Evolutionary conservation across 768 basidiomycete species (phyloP).

Genomic region (Pleurotus sapidus): DNA sequence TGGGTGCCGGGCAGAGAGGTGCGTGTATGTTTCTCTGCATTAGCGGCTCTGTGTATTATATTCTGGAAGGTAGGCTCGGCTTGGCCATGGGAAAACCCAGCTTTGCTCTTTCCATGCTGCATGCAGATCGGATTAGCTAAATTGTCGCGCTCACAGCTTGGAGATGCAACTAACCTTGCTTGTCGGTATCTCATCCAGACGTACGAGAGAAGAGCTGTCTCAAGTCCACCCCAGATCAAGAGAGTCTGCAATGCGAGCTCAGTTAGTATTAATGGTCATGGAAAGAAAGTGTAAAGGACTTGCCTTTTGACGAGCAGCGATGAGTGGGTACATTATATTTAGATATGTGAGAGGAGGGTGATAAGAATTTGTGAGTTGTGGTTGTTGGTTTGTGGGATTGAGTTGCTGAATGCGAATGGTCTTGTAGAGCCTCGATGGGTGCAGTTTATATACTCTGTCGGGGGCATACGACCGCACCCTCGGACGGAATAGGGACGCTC

Average conservation of each 20-base stretch:
- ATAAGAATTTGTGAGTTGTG: conserved; percentile 4
- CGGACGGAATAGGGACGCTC: neutral
- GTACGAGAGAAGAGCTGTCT: conserved; percentile 26
- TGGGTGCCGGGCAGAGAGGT: neutral
- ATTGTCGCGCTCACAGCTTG: neutral
- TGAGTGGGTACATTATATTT: conserved; percentile 5
- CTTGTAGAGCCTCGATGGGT: neutral
- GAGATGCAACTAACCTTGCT: conserved; percentile 16
- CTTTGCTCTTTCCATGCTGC: neutral
- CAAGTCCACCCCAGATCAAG: conserved; percentile 29
- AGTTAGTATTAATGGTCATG: neutral
- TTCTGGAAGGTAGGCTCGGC: neutral
- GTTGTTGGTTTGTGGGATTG: neutral
- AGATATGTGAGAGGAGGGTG: neutral
- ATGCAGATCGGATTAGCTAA: neutral
- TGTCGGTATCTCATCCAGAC: conserved; percentile 26
- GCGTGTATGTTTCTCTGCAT: neutral
- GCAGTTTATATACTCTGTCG: conserved; percentile 1
- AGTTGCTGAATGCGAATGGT: neutral
- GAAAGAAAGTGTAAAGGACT: neutral
- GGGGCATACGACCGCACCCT: neutral
- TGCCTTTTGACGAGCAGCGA: neutral
- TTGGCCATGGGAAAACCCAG: neutral
- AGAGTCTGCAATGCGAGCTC: conserved; percentile 23
- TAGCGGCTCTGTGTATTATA: neutral